Base-by-base conservation (phyloP, 2,329 filamentous ascomycete species). In the Exophiala dermatitidis region DNA sequence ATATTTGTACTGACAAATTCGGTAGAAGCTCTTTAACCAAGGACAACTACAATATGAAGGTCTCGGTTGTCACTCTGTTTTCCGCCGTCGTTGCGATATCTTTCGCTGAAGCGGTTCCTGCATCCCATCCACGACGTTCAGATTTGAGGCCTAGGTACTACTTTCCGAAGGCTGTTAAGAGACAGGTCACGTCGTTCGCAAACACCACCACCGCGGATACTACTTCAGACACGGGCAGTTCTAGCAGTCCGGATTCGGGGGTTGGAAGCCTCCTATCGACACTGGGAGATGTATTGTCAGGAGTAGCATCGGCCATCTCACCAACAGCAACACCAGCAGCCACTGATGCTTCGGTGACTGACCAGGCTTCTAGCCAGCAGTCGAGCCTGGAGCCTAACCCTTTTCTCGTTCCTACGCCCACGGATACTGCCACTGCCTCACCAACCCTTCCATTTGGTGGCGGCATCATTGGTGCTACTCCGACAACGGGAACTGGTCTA, bases 71-170 rank as follows among this genome's bases (percentile, higher is more conserved):
- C 38, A 59, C 62, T 10, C 46, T 66, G 40, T 57, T 64, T 42
- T 60, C 63, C 36, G 61, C 63, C 5, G 49, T 65, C 44, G 61
- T 60, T 10, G 55, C 64, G 29, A 48, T 61, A 37, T 59, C 63
- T 36, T 52, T 65, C 50, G 65, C 63, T 31, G 62, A 64, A 44
- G 65, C 62, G 31, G 62, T 63, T 34, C 64, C 65, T 31, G 63
- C 60, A 5, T 52, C 49, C 26, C 44, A 57, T 38, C 58, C 53
- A 10, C 60, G 53, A 9, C 57, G 56, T 32, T 46, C 48, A 10
- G 58, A 60, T 12, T 38, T 58, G 34, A 64, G 57, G 41, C 65
- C 65, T 31, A 56, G 58, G 37, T 65, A 65, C 47, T 66, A 66
- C 49, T 61, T 64, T 46, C 65, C 63, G 26, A 55, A 54, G 47